Evolutionary conservation across 257 asterid genomes (phyloP), one percentile per base, ranked within the genome.

Genomic region (Henckelia pumila): DNA sequence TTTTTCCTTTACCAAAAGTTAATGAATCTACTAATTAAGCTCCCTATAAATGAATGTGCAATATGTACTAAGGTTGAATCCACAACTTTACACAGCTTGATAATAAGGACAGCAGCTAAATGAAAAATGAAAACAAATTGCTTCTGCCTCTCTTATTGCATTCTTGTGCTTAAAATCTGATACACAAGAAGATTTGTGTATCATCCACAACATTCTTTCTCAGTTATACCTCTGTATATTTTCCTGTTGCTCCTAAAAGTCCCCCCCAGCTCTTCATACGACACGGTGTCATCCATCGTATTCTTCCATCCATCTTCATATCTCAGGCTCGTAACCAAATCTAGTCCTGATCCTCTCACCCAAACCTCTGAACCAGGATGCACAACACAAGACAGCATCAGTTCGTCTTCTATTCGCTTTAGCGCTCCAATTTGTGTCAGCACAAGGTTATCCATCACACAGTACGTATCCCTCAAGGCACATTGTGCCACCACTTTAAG

Each of bases 331-430:
- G 95, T 84, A 29, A 23, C 61, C 74, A 87, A 76, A 71, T 89
- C 86, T 58, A 91, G 67, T 33, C 91, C 89, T 14, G 69, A 28
- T 25, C 95, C 98, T 75, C 95, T 84, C 61, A 92, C 87, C 95
- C 94, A 92, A 61, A 92, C 85, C 55, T 71, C 76, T 5, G 64
- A 72, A 20, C 83, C 90, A 2, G 77, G 72, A 67, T 81, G 75
- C 8, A 84, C 53, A 3, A 63, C 17, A 13, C 69, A 28, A 61
- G 74, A 57, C 37, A 89, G 35, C 50, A 81, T 76, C 80, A 65
- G 71, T 10, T 79, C 82, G 24, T 82, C 88, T 19, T 87, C 89
- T 7, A 85, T 73, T 66, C 74, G 81, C 77, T 65, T 82, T 79
- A 89, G 56, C 64, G 90, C 96, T 33, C 95, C 96, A 56, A 92